These are phyloP conservation scores for Lactifluus volemus DNA, from an alignment of 768 basidiomycete species.

Conservation along the genomic window DNA sequence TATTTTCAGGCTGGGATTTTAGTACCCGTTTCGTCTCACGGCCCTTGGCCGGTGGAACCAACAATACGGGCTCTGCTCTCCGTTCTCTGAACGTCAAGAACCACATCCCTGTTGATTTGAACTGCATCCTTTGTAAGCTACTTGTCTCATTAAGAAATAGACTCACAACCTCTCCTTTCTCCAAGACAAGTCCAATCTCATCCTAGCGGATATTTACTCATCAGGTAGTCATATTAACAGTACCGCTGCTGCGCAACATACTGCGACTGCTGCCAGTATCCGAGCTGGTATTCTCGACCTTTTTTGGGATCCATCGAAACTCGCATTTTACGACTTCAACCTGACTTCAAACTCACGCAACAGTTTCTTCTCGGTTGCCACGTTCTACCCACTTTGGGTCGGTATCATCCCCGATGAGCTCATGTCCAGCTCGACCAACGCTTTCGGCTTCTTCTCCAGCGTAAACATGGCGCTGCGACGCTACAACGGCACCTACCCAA, in stretches of 20 bases:
- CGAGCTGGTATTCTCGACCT: constrained; percentile 75
- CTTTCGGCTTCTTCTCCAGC: constrained; percentile 66
- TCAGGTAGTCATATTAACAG: constrained; percentile 28
- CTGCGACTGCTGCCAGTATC: constrained; percentile 44
- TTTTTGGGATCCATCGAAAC: constrained; percentile 70
- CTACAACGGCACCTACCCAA: constrained; percentile 83
- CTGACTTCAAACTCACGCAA: constrained; percentile 57
- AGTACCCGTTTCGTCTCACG: constrained; percentile 33
- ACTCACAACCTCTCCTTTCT: neutral
- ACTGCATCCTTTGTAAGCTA: constrained; percentile 72
- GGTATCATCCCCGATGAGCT: constrained; percentile 76
- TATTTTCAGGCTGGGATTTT: constrained; percentile 31
- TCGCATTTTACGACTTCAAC: constrained; percentile 93
- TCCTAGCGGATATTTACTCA: constrained; percentile 54
- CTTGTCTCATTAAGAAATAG: constrained; percentile 1
- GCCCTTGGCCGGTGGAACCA: constrained; percentile 32
- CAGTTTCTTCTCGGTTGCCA: constrained; percentile 60
- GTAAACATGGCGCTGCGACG: constrained; percentile 72
- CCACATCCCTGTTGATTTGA: constrained; percentile 68
- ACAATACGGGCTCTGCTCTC: constrained; percentile 46
- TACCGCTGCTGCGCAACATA: constrained; percentile 41
- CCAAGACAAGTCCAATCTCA: constrained; percentile 53
- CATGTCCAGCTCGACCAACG: constrained; percentile 42
- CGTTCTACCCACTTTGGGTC: constrained; percentile 82
- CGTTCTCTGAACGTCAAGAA: constrained; percentile 63